Conservation (phyloP, 495 filamentous ascomycete species). For the Lichina pygmaea region DNA sequence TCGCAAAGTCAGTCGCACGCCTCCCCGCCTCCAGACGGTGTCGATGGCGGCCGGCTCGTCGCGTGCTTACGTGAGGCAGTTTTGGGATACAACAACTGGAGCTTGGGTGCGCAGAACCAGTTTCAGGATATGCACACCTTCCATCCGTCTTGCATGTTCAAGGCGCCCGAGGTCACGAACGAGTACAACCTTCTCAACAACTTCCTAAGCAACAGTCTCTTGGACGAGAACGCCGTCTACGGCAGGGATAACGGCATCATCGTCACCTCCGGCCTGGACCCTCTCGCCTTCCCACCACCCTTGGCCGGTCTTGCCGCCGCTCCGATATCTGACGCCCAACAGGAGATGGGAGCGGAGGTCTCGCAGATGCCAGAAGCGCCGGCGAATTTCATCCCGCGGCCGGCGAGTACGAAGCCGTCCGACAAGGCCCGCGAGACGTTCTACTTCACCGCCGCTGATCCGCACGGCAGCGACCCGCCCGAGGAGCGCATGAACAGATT, state of each 20-base stretch:
- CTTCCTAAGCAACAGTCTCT: conserved; percentile 66
- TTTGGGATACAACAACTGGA: conserved; percentile 41
- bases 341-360: conserved; percentile 8
- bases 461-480: conserved; percentile 68
- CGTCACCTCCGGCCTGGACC: conserved; percentile 12
- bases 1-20: conserved; percentile 45
- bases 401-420: conserved; percentile 28
- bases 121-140: conserved; percentile 87
- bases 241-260: conserved; percentile 30
- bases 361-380: too few relatives aligned
- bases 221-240: conserved; percentile 49
- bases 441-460: conserved; percentile 91
- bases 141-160: conserved; percentile 88
- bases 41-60: too few relatives aligned
- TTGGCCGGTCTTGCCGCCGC: conserved; percentile 3
- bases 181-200: conserved; percentile 93
- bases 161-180: conserved; percentile 73
- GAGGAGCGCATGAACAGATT: conserved; percentile 91
- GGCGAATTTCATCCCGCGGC: conserved; percentile 26
- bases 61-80: conserved; percentile 14
- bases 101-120: conserved; percentile 42
- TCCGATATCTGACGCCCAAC: conserved; percentile 5
- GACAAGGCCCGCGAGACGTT: conserved; percentile 77
- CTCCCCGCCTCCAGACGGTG: conserved; percentile 11
- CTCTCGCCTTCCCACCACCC: conserved; percentile 20